phyloP scores from a whole-genome alignment of 2,329 filamentous ascomycete species.

The Aphanocladium album region DNA sequence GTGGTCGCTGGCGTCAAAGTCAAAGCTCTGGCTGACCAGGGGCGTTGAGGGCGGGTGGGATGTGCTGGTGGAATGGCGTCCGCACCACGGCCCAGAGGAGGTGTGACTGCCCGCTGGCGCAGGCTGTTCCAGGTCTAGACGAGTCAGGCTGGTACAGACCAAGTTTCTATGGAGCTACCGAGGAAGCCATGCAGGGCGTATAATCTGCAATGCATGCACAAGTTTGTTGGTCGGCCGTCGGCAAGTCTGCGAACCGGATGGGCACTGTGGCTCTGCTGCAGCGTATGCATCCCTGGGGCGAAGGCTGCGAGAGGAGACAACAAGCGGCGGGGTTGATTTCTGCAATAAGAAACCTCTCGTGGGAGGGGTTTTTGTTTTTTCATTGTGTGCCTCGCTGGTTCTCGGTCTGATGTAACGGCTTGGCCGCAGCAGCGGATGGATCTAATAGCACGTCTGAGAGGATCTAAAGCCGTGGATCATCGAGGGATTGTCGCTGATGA shows the following conservation, averaged over 20 bases:
- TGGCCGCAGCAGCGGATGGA: not conserved
- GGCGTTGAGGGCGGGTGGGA: not conserved
- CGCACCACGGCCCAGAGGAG: not conserved
- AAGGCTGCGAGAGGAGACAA: constrained; percentile 4
- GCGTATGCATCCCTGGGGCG: not conserved
- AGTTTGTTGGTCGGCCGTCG: constrained; percentile 5
- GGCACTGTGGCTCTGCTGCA: not conserved
- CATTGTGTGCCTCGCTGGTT: not conserved
- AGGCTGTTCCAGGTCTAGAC: not conserved
- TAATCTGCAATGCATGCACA: not conserved
- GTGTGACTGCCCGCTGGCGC: not conserved
- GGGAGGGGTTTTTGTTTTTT: too few relatives aligned
- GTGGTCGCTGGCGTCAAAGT: not conserved
- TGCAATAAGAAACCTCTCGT: not conserved
- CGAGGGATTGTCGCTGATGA: not conserved
- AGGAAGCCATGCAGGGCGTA: not conserved
- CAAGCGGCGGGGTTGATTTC: not conserved
- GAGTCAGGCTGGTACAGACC: constrained; percentile 5
- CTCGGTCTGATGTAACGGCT: not conserved
- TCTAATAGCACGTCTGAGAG: not conserved
- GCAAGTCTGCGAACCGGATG: not conserved
- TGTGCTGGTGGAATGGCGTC: not conserved
- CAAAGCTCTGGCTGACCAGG: constrained; percentile 2
- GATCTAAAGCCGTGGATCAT: not conserved
- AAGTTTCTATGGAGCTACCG: not conserved